Evolutionary conservation across 306 rosid genomes (phyloP).

Genomic region (Macrotyloma uniflorum): DNA sequence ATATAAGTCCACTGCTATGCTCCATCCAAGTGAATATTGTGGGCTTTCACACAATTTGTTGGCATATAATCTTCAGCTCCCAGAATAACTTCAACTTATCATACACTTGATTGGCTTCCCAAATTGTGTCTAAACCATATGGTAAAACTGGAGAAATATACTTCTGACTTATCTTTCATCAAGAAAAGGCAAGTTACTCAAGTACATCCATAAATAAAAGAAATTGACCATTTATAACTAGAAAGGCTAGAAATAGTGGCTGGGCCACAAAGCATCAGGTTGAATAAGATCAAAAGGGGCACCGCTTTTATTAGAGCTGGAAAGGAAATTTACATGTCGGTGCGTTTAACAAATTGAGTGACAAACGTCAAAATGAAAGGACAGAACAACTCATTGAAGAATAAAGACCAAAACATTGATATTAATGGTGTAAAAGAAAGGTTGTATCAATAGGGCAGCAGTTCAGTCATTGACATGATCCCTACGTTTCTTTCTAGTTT

Average conservation of each 20-base stretch:
- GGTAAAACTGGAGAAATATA: not conserved
- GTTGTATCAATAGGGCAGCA: not conserved
- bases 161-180: not conserved
- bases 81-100: not conserved
- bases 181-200: not conserved
- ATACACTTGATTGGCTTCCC: not conserved
- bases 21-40: constrained; percentile 10
- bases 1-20: not conserved
- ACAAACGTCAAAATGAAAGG: constrained; percentile 3
- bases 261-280: not conserved
- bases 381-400: not conserved
- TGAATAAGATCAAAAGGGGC: not conserved
- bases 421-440: not conserved
- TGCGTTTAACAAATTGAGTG: not conserved
- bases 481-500: not conserved
- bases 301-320: not conserved
- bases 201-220: not conserved
- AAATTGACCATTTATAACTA: not conserved
- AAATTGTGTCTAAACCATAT: not conserved
- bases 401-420: not conserved
- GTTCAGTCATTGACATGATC: not conserved
- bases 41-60: not conserved
- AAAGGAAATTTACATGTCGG: not conserved
- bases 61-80: not conserved
- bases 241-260: not conserved